Evolutionary conservation across 805 yeast species (phyloP), one percentile per base, ranked within the genome.

Genomic region (Ogataea dorogensis): DNA sequence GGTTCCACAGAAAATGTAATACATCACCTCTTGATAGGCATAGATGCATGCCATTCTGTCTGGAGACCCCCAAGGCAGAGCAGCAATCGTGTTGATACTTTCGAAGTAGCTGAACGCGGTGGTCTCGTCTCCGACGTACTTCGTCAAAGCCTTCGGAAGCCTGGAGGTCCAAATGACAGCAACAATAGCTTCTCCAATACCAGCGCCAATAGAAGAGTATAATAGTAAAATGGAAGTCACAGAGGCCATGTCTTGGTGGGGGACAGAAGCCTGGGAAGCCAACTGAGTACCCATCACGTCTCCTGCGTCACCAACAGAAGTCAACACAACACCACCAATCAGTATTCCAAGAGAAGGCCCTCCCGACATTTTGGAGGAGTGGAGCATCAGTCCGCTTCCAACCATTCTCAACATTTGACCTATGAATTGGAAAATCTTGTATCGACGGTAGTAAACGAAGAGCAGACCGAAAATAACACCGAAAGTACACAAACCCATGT

Each of bases 241-340:
- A n/a, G 34, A n/a, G 5, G 37, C 44, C 34, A 40, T 10, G 12
- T 40, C 44, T 15, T 27, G 16, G 17, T 65, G 70, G n/a, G 68
- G 67, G 24, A 67, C 70, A n/a, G 67, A 57, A 3, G 68, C 70
- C 46, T 64, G 67, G 1, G 63, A 55, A 5, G 69, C 62, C 14
- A 65, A 58, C 33, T 54, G 56, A 5, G 67, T 50, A 27, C 65
- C 66, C 39, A 65, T 51, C 28, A 56, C 63, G 11, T 29, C 24
- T 19, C 26, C 30, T 53, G 63, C 59, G 46, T 64, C 68, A 29
- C 40, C 70, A 68, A 26, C 46, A 45, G 65, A 61, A 13, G 47
- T 39, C 15, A 63, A 30, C 16, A 62, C 40, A 32, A 53, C 57
- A 24, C 54, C 44, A 29, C 57, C 64, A 17, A 55, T 56, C 39